These are phyloP conservation scores for Neostapfia colusana DNA, from an alignment of 176 grass and related monocot species.

Conservation along the genomic window DNA sequence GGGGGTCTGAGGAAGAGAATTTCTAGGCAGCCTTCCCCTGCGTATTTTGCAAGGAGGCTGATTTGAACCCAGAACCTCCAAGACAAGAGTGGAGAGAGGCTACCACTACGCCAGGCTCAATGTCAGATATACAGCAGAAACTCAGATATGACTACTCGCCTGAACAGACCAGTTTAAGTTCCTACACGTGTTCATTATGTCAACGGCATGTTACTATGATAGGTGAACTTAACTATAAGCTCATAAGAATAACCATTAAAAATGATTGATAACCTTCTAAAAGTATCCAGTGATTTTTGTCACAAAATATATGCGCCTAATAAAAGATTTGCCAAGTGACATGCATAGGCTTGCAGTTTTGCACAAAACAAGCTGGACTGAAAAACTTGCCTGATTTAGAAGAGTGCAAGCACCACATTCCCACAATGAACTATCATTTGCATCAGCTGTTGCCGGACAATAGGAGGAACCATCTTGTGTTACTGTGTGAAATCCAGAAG, in stretches of 20 bases:
- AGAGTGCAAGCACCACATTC: constrained; percentile 83
- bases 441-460: constrained; percentile 34
- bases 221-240: constrained; percentile 1
- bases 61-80: no score
- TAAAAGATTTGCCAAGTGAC: not conserved
- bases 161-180: not conserved
- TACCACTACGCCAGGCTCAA: no score
- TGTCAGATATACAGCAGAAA: not conserved
- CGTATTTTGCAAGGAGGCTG: no score
- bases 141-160: constrained; percentile 3
- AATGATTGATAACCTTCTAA: not conserved
- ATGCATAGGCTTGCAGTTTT: not conserved
- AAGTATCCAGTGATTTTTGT: not conserved
- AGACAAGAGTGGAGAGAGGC: no score
- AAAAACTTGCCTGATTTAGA: constrained; percentile 69
- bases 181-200: not conserved
- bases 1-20: no score
- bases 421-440: constrained; percentile 49
- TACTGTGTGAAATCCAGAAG: constrained; percentile 8
- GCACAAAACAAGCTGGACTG: constrained; percentile 17
- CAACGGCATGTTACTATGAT: not conserved
- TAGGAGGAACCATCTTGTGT: constrained; percentile 47
- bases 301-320: not conserved
- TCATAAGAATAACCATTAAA: not conserved
- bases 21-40: no score